A percentile compares a stretch with the other conserved stretches of the same genome.
These are phyloP conservation scores for Metarhizium brunneum DNA, from an alignment of 2,329 filamentous ascomycete species.

Conservation along the genomic window DNA sequence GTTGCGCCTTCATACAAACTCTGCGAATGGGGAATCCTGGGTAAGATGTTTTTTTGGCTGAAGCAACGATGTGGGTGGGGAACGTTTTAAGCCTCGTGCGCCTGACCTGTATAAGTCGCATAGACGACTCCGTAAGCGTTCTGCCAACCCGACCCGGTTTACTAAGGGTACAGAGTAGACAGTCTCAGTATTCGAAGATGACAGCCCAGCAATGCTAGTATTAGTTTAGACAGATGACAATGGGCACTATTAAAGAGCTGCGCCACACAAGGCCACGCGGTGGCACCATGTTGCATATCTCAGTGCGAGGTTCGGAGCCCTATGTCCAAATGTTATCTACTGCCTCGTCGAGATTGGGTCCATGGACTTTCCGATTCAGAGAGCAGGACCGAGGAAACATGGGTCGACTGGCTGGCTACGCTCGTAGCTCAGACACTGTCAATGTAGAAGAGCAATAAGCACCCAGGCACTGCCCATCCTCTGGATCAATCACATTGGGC, in stretches of 20 bases:
- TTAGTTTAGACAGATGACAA: not conserved
- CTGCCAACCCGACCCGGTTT: too few species aligned
- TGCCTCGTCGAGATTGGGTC: not conserved
- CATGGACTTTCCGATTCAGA: not conserved
- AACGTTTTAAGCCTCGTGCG: not conserved
- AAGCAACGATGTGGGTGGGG: not conserved
- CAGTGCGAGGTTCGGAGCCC: too few species aligned
- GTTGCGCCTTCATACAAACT: too few species aligned
- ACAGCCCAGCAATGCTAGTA: too few species aligned
- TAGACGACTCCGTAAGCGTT: not conserved
- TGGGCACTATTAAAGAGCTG: not conserved
- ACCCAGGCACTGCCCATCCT: too few species aligned
- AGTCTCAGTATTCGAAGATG: too few species aligned
- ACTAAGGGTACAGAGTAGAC: too few species aligned
- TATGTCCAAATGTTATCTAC: too few species aligned
- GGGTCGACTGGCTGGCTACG: not conserved
- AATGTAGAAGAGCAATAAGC: too few species aligned
- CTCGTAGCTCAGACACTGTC: not conserved
- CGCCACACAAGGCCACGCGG: constrained; percentile 1
- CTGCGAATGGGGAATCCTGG: too few species aligned
- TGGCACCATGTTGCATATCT: not conserved
- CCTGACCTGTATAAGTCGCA: not conserved
- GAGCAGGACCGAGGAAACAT: not conserved
- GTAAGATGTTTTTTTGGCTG: not conserved
- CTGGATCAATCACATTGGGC: too few species aligned